phyloP scores from a whole-genome alignment of 225 moss, liverwort and hornwort genomes.

The Physcomitrium patens region DNA sequence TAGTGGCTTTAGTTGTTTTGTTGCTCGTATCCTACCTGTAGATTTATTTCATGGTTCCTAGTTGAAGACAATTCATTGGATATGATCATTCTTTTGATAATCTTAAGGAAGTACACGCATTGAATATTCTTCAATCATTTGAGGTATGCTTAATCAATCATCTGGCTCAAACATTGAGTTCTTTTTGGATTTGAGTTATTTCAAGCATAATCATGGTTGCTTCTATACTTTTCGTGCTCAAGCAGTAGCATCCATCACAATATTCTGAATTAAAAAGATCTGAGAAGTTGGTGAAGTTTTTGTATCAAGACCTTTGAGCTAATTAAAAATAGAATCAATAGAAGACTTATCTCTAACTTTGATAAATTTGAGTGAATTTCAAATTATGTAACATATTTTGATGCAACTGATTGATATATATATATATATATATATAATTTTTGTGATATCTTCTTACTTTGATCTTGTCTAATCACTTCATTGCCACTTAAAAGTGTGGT shows the following conservation, averaged over 20 bases:
- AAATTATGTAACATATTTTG: neutral
- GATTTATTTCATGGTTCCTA: too few species aligned
- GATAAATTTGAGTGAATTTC: neutral
- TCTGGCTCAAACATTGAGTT: neutral
- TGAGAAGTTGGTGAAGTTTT: neutral
- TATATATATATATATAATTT: too few species aligned
- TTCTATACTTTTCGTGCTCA: slow-evolving; percentile 20
- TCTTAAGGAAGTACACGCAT: neutral
- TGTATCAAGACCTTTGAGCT: neutral
- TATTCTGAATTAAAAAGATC: neutral
- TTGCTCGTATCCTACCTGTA: too few species aligned
- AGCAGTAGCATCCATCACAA: neutral
- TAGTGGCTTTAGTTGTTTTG: too few species aligned
- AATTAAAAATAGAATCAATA: neutral
- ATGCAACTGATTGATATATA: too few species aligned
- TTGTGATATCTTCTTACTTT: neutral
- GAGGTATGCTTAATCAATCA: slow-evolving; percentile 33
- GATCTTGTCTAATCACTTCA: slow-evolving; percentile 5
- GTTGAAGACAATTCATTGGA: too few species aligned
- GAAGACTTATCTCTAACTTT: neutral
- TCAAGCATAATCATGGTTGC: slow-evolving; percentile 17
- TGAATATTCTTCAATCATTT: slow-evolving; percentile 34
- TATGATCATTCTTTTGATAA: too few species aligned
- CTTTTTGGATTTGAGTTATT: slow-evolving; percentile 19
- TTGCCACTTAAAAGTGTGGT: slow-evolving; percentile 1